Percentiles rank a stretch among this genome's conserved stretches.
Conservation (phyloP, 176 grass and related monocot species). For the Musa acuminata region DNA sequence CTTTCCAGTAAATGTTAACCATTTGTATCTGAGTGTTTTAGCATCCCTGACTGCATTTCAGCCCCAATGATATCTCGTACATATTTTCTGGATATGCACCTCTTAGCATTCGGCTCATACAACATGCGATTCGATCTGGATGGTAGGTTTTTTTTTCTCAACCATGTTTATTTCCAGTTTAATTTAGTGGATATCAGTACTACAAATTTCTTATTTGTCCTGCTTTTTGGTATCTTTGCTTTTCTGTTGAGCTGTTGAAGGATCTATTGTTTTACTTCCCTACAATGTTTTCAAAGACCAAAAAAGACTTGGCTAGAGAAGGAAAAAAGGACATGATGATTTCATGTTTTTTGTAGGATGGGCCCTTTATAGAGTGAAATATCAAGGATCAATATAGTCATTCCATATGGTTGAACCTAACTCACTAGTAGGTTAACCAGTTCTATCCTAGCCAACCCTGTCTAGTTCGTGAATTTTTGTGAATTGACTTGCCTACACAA, state of each 20-base stretch:
- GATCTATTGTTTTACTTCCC: neutral
- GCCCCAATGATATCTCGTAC: slow-evolving; percentile 86
- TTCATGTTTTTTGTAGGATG: neutral
- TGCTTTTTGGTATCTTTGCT: neutral
- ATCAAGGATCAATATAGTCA: neutral
- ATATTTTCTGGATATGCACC: slow-evolving; percentile 99
- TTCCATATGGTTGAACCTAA: neutral
- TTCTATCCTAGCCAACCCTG: neutral
- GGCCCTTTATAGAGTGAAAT: neutral
- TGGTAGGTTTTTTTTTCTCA: slow-evolving; percentile 41
- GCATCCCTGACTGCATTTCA: slow-evolving; percentile 39
- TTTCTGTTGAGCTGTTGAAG: neutral
- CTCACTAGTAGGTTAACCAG: neutral
- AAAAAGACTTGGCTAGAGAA: neutral
- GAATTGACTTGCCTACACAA: neutral
- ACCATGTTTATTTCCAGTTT: neutral
- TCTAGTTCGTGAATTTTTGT: neutral
- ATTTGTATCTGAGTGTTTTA: slow-evolving; percentile 22
- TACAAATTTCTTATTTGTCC: neutral
- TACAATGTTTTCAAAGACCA: neutral
- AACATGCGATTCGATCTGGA: slow-evolving; percentile 92
- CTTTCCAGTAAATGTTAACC: slow-evolving; percentile 1
- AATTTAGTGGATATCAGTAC: too few relatives aligned
- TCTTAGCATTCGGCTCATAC: slow-evolving; percentile 92
- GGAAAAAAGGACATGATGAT: neutral